A percentile compares a stretch with the other conserved stretches of the same genome.
These are phyloP conservation scores for Neopestalotiopsis clavispora DNA, from an alignment of 2,329 filamentous ascomycete species.

Conservation along the genomic window DNA sequence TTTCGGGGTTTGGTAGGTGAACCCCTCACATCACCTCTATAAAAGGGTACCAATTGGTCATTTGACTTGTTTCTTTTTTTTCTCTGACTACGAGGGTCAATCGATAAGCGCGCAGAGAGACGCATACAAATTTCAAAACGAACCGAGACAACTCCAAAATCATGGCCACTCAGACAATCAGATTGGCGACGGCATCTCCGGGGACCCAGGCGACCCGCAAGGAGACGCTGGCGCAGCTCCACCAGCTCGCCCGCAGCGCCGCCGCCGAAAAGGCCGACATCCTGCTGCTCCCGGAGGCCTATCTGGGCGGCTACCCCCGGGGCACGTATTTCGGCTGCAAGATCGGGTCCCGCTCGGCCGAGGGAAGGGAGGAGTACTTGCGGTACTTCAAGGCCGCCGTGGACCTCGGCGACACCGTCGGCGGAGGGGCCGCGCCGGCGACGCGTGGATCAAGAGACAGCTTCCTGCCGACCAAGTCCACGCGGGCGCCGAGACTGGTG, in stretches of 20 bases:
- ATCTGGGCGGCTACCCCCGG: slow-evolving; percentile 88
- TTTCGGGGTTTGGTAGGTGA: neutral
- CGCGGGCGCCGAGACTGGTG: slow-evolving; percentile 44
- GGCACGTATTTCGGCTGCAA: slow-evolving; percentile 77
- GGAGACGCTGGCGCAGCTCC: slow-evolving; percentile 70
- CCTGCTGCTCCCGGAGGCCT: slow-evolving; percentile 90
- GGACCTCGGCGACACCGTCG: slow-evolving; percentile 80
- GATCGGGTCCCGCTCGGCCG: slow-evolving; percentile 71
- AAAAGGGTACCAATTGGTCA: neutral
- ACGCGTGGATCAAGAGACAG: slow-evolving; percentile 71
- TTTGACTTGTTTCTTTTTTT: neutral
- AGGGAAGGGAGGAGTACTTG: slow-evolving; percentile 82
- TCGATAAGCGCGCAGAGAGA: neutral
- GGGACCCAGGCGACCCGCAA: slow-evolving; percentile 52
- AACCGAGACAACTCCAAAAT: neutral
- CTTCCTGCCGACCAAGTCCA: slow-evolving; percentile 44
- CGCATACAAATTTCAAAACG: neutral
- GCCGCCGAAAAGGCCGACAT: slow-evolving; percentile 63
- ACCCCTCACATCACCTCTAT: slow-evolving; percentile 8
- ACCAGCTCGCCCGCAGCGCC: slow-evolving; percentile 67
- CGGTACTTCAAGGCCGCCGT: slow-evolving; percentile 79
- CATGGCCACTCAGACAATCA: slow-evolving; percentile 40
- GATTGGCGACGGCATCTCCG: slow-evolving; percentile 62
- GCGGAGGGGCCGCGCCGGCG: slow-evolving; percentile 66
- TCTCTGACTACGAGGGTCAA: neutral